Evolutionary conservation across 148 eudicot species (phyloP), one percentile per base, ranked within the genome.

Genomic region (Selenicereus undatus): DNA sequence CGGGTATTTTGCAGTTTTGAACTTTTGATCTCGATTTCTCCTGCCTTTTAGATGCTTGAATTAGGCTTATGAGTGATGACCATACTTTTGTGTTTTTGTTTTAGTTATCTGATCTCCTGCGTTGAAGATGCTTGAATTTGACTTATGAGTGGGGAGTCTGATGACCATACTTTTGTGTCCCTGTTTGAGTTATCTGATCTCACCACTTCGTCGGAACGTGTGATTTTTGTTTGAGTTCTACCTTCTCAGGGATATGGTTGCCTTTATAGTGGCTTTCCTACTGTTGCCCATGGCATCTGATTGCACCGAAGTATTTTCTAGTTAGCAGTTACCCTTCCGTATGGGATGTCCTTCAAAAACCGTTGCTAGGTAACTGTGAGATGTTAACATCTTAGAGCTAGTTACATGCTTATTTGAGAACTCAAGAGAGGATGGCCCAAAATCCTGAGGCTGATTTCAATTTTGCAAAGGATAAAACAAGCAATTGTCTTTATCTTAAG

Each of bases 1-100:
- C 75, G 97, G 97, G 97, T 93, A 84, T 35, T 79, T 80, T 71
- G 1, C 1, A 0, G 73, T 21, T 80, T 54, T 79, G 93, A 3
- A 85, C 88, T 81, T 86, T 92, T 39, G 43, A 56, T 58, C 30
- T 60, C 16, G 6, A 11, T 71, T 27, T 24, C 75, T 78, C 60
- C 5, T 48, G 35, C 35, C 30, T n/a, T 5, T 35, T 56, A 5
- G 16, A 11, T 62, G 58, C 21, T 80, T 80, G 29, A 12, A 21
- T 48, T 20, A 58, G 66, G 29, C 3, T 50, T 29, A 8, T 78
- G 43, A 39, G 43, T 71, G 43, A 39, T 39, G 72, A n/a, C 21
- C 26, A 27, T 13, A 29, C 3, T 70, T 32, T 70, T 5, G 39
- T 71, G 51, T 52, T 32, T 58, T 79, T 3, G 56, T 7, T 39